Conservation (phyloP, 768 basidiomycete genomes). For the Podaxis sp. region DNA sequence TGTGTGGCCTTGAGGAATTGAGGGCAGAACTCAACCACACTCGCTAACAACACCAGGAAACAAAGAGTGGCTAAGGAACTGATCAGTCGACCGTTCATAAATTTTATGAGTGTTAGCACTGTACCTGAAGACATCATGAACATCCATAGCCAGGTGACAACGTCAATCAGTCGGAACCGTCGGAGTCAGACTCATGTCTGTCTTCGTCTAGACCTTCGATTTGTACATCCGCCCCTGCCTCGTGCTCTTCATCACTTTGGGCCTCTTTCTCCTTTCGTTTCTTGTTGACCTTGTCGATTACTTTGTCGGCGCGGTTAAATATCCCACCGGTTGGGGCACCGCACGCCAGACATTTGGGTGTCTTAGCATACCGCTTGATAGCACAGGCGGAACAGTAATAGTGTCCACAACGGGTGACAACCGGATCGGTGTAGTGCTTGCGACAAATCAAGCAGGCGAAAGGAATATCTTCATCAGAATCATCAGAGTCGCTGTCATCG, state of each 20-base stretch:
- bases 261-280: constrained; percentile 59
- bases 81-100: background rate
- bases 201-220: constrained; percentile 56
- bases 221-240: constrained; percentile 41
- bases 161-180: constrained; percentile 24
- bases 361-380: constrained; percentile 91
- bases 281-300: constrained; percentile 84
- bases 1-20: background rate
- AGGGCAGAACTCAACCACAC: background rate
- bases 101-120: background rate
- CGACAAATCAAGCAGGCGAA: constrained; percentile 99
- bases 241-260: constrained; percentile 44
- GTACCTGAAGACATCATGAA: constrained; percentile 13
- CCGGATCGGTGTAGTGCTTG: constrained; percentile 90
- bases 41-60: background rate
- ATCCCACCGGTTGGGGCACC: constrained; percentile 92
- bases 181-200: constrained; percentile 36
- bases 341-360: constrained; percentile 94
- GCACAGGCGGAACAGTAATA: constrained; percentile 96
- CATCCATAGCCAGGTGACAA: background rate
- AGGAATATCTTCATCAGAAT: constrained; percentile 85
- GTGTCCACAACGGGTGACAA: constrained; percentile 95
- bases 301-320: constrained; percentile 93
- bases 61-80: background rate
- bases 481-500: constrained; percentile 59